Evolutionary conservation across 1,284 basidiomycete species (phyloP).

Genomic region (Puccinia hordei): DNA sequence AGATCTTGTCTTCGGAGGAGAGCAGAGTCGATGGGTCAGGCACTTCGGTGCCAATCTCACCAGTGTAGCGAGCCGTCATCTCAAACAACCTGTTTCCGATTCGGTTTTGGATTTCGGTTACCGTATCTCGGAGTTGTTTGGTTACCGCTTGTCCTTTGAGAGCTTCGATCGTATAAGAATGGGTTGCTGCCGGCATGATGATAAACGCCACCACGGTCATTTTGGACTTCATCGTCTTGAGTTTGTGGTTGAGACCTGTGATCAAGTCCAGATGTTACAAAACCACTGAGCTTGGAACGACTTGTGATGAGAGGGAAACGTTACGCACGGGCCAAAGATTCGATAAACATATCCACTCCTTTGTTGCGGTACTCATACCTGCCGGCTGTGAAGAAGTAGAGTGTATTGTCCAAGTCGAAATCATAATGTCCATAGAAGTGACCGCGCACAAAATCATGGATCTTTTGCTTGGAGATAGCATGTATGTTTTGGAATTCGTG

Average conservation of each 20-base stretch:
- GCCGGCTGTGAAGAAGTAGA: conserved; percentile 99
- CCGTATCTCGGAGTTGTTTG: conserved; percentile 91
- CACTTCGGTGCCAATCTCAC: conserved; percentile 71
- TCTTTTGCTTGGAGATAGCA: conserved; percentile 87
- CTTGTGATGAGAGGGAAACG: not conserved
- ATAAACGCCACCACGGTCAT: conserved; percentile 94
- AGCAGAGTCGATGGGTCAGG: conserved; percentile 76
- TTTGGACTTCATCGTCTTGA: conserved; percentile 77
- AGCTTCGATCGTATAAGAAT: conserved; percentile 95
- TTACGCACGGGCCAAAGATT: conserved; percentile 71
- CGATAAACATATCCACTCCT: conserved; percentile 99
- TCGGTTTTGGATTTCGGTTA: conserved; percentile 88
- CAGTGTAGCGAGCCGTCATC: conserved; percentile 86
- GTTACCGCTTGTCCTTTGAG: conserved; percentile 98
- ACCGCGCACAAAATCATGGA: conserved; percentile 94
- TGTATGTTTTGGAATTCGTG: conserved; percentile 95
- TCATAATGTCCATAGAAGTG: conserved; percentile 98
- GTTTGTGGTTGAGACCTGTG: conserved; percentile 73
- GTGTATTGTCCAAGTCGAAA: conserved; percentile 90
- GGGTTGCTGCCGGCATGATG: conserved; percentile 94
- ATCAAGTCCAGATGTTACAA: not conserved
- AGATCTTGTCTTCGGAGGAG: conserved; percentile 88
- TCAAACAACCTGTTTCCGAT: conserved; percentile 90
- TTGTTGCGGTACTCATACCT: conserved; percentile 99
- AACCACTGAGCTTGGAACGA: not conserved